Evolutionary conservation across 768 basidiomycete species (phyloP).

Genomic region (Porpolomopsis calyptriformis): DNA sequence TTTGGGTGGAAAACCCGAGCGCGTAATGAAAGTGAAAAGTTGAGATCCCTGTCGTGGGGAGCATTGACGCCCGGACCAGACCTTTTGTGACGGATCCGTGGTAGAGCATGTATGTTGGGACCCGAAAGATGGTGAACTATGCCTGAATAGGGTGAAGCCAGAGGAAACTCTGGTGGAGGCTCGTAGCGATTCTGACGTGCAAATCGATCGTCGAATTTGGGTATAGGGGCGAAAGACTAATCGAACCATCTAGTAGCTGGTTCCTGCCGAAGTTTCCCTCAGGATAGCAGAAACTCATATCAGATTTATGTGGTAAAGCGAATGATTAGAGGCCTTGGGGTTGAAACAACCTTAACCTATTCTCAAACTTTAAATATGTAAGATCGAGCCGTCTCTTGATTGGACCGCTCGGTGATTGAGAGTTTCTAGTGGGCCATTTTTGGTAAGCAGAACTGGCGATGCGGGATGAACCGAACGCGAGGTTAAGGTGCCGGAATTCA

Average conservation of each 20-base stretch:
- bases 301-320: conserved; percentile 64
- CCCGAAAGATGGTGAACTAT: too few species aligned
- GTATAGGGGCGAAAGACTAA: conserved; percentile 96
- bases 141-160: too few species aligned
- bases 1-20: conserved; percentile 74
- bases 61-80: too few species aligned
- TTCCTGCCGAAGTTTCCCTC: too few species aligned
- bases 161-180: too few species aligned
- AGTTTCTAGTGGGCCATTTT: conserved; percentile 77
- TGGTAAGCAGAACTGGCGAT: conserved; percentile 61
- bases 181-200: conserved; percentile 86
- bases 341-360: conserved; percentile 81
- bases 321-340: conserved; percentile 89
- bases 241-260: conserved; percentile 82
- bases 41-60: too few species aligned
- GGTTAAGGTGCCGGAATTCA: conserved; percentile 73
- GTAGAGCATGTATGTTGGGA: too few species aligned
- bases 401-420: conserved; percentile 77
- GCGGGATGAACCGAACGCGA: conserved; percentile 62
- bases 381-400: conserved; percentile 75
- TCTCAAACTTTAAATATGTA: conserved; percentile 79
- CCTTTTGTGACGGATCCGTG: too few species aligned
- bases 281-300: conserved; percentile 45
- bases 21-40: conserved; percentile 71
- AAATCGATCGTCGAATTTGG: conserved; percentile 93